These are phyloP conservation scores for Tubosaeta sp. DNA, from an alignment of 768 basidiomycete species.

Conservation along the genomic window DNA sequence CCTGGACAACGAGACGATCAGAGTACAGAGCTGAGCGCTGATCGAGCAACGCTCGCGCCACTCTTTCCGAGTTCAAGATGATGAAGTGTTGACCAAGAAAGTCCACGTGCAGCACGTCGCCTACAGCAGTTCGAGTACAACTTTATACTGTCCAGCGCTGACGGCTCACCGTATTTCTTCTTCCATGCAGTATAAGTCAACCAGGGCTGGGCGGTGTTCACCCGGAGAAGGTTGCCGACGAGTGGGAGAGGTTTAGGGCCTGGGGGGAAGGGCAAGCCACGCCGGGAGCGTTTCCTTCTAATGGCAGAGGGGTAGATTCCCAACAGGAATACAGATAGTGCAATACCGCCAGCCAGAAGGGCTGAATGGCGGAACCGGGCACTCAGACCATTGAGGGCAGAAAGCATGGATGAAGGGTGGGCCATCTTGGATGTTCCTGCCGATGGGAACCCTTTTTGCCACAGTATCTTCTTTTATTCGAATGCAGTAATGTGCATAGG, in stretches of 20 bases:
- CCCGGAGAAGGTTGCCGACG: slow-evolving; percentile 24
- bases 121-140: background rate
- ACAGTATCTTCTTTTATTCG: background rate
- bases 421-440: background rate
- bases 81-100: slow-evolving; percentile 19
- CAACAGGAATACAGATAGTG: background rate
- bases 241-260: slow-evolving; percentile 30
- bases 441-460: background rate
- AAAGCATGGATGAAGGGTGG: background rate
- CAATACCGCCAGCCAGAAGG: background rate
- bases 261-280: slow-evolving; percentile 22
- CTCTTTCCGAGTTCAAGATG: slow-evolving; percentile 27
- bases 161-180: slow-evolving; percentile 27
- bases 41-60: slow-evolving; percentile 22
- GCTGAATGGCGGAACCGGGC: background rate
- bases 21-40: slow-evolving; percentile 28
- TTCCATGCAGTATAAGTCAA: slow-evolving; percentile 33
- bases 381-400: background rate
- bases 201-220: slow-evolving; percentile 31
- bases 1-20: slow-evolving; percentile 11
- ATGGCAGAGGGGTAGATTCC: too few relatives aligned
- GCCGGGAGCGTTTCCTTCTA: background rate
- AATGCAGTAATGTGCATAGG: background rate
- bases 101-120: background rate
- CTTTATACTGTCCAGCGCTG: background rate